Base-by-base conservation (phyloP, 805 yeast genomes). In the Dipodascus albidus region DNA sequence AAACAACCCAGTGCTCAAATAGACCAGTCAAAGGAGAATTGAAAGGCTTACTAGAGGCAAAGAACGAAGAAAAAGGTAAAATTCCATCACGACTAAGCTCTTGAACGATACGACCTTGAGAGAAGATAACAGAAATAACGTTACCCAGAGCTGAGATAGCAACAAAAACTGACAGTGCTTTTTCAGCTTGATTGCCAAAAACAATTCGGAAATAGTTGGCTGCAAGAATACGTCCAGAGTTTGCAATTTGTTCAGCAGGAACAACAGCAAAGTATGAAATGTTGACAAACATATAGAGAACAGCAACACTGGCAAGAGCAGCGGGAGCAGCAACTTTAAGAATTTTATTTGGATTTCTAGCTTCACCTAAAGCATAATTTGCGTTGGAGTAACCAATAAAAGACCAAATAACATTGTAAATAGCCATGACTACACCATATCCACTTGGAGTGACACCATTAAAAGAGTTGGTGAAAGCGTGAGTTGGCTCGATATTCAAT, bases 401-500 rank as follows among this genome's bases (percentile, higher is more conserved):
- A 1, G 91, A 83, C 91, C 91, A 86, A 63, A 86, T 85, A 54
- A 86, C 87, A 62, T 84, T 85, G 71, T 85, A 85, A 53, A 86
- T 73, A 3, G 93, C 89, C 60, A 81, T 66, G 50, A 67, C 70
- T 55, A 74, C 75, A n/a, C 80, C 82, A 55, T 66, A 67, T 19
- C 63, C 67, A 3, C 59, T 56, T 66, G 61, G 49, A 58, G 67
- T 58, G 2, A 75, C 68, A 51, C 85, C 84, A 1, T 64, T 69
- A 61, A 85, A 84, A 1, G 86, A 77, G 61, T 84, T 65, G 44
- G 64, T 61, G 67, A 84, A 83, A 62, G 82, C 82, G 59, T 77
- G 77, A 41, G 88, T 79, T 50, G 78, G 74, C 50, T 74, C 71
- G 48, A 64, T 63, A 50, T 71, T 74, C 52, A 82, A 74, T 52